These are phyloP conservation scores for Plantago major DNA, from an alignment of 257 asterid species.

Conservation along the genomic window DNA sequence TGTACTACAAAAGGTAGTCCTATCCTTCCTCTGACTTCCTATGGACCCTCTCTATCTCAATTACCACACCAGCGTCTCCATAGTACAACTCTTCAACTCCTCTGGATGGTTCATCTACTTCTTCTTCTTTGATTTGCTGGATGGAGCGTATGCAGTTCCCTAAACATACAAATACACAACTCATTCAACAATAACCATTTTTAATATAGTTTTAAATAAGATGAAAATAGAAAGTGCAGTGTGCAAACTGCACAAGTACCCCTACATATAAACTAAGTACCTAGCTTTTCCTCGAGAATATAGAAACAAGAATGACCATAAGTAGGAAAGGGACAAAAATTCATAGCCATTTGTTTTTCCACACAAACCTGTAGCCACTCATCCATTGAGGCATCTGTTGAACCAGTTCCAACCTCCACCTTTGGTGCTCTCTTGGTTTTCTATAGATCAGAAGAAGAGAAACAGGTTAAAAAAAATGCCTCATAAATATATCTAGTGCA, in stretches of 20 bases:
- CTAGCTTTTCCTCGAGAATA: too few species aligned
- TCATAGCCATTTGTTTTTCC: not conserved
- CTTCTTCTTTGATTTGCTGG: conserved; percentile 85
- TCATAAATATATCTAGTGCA: not conserved
- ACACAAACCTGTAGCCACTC: conserved; percentile 94
- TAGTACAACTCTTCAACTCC: too few species aligned
- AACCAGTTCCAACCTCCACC: conserved; percentile 96
- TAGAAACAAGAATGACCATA: not conserved
- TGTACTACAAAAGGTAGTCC: too few species aligned
- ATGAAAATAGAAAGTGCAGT: too few species aligned
- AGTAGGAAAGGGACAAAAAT: not conserved
- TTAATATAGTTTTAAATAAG: too few species aligned
- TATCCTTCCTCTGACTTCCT: too few species aligned
- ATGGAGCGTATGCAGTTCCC: conserved; percentile 82
- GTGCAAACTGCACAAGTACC: too few species aligned
- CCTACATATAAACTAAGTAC: too few species aligned
- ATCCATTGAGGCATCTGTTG: conserved; percentile 80
- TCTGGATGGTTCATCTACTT: conserved; percentile 40
- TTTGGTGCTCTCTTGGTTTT: conserved; percentile 88
- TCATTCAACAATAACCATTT: too few species aligned
- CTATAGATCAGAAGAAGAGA: conserved; percentile 28
- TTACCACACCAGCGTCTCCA: too few species aligned
- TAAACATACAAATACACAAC: conserved; percentile 16
- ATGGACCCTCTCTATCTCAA: too few species aligned
- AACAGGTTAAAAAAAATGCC: conserved; percentile 14